These are phyloP conservation scores for Diatrype stigma DNA, from an alignment of 2,329 filamentous ascomycete genomes.

Conservation along the genomic window DNA sequence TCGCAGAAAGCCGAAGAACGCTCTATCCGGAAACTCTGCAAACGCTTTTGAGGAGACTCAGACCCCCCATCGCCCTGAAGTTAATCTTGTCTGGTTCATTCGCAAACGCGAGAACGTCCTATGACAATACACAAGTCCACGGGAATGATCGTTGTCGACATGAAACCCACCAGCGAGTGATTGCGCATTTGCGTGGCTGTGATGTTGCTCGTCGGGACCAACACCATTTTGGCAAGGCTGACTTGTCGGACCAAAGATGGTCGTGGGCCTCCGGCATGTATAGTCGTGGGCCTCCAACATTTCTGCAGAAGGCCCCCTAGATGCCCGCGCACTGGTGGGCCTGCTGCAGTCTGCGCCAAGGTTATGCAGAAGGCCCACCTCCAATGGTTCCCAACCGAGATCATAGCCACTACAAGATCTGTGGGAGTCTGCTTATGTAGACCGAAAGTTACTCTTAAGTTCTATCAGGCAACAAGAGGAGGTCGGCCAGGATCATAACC, in stretches of 20 bases:
- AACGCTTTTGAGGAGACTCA: background rate
- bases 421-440: background rate
- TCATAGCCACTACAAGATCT: background rate
- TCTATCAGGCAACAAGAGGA: background rate
- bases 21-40: background rate
- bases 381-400: background rate
- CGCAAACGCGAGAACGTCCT: background rate
- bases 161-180: background rate
- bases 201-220: background rate
- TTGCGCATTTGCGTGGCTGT: background rate
- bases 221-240: background rate
- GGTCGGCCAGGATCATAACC: background rate
- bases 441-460: background rate
- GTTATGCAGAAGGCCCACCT: background rate
- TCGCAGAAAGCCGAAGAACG: background rate
- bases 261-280: background rate
- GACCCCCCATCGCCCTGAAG: background rate
- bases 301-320: background rate
- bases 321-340: background rate
- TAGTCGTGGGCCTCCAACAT: background rate
- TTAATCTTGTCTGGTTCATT: background rate
- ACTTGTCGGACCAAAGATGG: background rate
- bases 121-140: background rate
- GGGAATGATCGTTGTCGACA: background rate
- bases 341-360: background rate